These are phyloP conservation scores for Penicillium canescens DNA, from an alignment of 495 filamentous ascomycete genomes.

Conservation along the genomic window DNA sequence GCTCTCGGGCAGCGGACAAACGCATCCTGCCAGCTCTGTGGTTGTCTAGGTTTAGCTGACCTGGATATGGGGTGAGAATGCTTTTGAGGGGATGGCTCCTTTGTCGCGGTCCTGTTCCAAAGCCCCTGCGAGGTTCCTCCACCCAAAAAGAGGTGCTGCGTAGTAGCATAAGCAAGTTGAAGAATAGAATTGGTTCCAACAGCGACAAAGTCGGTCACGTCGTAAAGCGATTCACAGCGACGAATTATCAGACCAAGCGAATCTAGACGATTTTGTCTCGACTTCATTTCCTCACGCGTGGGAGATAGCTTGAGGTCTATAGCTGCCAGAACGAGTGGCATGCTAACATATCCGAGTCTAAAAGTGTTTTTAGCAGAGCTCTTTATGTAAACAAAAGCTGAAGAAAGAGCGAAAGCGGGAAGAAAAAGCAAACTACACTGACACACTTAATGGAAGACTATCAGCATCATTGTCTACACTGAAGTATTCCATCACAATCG, in stretches of 20 bases:
- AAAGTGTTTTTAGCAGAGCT: no score
- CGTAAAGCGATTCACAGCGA: conserved; percentile 29
- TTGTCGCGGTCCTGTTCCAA: background rate
- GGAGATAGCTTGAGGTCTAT: conserved; percentile 38
- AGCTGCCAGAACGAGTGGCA: conserved; percentile 36
- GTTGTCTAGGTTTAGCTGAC: background rate
- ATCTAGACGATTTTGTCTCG: conserved; percentile 23
- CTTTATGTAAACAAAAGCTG: background rate
- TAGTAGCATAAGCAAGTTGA: conserved; percentile 31
- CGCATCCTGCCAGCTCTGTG: conserved; percentile 32
- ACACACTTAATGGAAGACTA: conserved; percentile 35
- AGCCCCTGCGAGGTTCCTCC: background rate
- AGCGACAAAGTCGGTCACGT: conserved; percentile 35
- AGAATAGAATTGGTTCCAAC: conserved; percentile 33
- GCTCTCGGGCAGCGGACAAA: conserved; percentile 33
- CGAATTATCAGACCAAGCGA: conserved; percentile 31
- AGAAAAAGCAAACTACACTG: background rate
- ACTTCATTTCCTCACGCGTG: conserved; percentile 15
- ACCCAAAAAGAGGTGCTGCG: conserved; percentile 29
- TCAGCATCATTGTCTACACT: conserved; percentile 21
- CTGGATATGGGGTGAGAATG: no score
- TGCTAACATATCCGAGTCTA: conserved; percentile 33
- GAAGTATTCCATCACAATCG: conserved; percentile 33
- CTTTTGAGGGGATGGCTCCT: background rate
- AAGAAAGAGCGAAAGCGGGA: background rate